Evolutionary conservation across 805 yeast species (phyloP).

Genomic region (Cyberlindnera japonica): DNA sequence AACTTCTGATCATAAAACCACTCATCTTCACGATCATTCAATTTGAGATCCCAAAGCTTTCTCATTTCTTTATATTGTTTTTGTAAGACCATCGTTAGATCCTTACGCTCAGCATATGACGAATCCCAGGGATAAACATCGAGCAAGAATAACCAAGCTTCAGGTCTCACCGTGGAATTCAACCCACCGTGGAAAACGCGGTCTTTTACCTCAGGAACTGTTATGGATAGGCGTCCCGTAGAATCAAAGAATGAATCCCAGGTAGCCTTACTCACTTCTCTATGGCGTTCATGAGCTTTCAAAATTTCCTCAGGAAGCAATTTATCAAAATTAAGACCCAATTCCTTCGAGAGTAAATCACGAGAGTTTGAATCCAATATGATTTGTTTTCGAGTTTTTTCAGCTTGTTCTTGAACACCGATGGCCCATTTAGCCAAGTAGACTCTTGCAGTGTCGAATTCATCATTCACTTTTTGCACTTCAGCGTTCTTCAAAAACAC

Average conservation of each 20-base stretch:
- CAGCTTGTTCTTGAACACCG: constrained; percentile 89
- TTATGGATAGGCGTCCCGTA: constrained; percentile 65
- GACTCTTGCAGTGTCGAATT: constrained; percentile 88
- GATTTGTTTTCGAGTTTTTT: constrained; percentile 45
- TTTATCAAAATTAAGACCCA: constrained; percentile 53
- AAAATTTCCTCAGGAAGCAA: constrained; percentile 58
- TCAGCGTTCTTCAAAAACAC: constrained; percentile 70
- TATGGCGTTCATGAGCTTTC: constrained; percentile 54
- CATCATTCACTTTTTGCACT: constrained; percentile 76
- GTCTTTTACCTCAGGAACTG: constrained; percentile 74
- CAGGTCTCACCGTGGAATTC: constrained; percentile 50
- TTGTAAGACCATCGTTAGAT: constrained; percentile 51
- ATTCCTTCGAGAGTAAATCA: constrained; percentile 51
- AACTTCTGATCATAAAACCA: constrained; percentile 88
- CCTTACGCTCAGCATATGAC: constrained; percentile 60
- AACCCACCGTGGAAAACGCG: constrained; percentile 91
- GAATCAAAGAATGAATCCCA: constrained; percentile 85
- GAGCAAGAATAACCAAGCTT: constrained; percentile 84
- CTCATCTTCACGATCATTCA: constrained; percentile 50
- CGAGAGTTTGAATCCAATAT: constrained; percentile 58
- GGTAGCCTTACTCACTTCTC: constrained; percentile 64
- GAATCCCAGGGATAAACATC: constrained; percentile 90
- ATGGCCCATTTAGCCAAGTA: constrained; percentile 96
- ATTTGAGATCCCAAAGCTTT: constrained; percentile 59
- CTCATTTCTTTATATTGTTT: constrained; percentile 62